Conservation (phyloP, 768 basidiomycete genomes). For the Sporobolomyces phaffii region DNA sequence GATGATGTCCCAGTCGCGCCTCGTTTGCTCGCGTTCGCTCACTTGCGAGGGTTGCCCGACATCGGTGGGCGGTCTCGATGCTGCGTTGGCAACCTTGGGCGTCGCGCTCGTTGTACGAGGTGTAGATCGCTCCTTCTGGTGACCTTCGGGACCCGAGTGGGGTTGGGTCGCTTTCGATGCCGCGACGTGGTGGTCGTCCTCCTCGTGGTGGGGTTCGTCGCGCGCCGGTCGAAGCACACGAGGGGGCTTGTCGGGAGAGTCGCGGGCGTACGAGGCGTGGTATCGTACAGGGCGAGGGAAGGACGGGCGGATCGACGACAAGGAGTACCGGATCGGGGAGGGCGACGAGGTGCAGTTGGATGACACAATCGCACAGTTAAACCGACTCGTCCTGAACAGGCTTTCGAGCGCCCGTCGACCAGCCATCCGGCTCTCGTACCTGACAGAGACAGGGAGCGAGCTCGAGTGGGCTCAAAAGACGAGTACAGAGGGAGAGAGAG, state of each 20-base stretch:
- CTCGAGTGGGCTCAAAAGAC: too few relatives aligned
- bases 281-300: constrained; percentile 6
- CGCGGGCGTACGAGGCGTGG: constrained; percentile 21
- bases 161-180: constrained; percentile 24
- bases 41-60: constrained; percentile 5
- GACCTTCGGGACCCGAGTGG: constrained; percentile 30
- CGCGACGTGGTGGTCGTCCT: constrained; percentile 18
- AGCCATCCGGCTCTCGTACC: neutral
- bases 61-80: neutral
- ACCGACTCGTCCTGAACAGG: neutral
- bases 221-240: neutral
- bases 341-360: neutral
- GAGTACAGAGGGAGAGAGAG: too few relatives aligned
- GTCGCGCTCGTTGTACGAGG: neutral
- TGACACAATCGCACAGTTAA: neutral
- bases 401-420: neutral
- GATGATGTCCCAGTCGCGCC: constrained; percentile 74
- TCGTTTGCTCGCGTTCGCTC: constrained; percentile 28
- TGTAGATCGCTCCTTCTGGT: constrained; percentile 23
- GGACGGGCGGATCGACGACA: too few relatives aligned
- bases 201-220: neutral
- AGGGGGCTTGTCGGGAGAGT: too few relatives aligned
- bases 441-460: too few relatives aligned
- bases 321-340: too few relatives aligned
- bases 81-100: neutral